phyloP scores from a whole-genome alignment of 116 monocot species.

The Papilionanthe hybrid region DNA sequence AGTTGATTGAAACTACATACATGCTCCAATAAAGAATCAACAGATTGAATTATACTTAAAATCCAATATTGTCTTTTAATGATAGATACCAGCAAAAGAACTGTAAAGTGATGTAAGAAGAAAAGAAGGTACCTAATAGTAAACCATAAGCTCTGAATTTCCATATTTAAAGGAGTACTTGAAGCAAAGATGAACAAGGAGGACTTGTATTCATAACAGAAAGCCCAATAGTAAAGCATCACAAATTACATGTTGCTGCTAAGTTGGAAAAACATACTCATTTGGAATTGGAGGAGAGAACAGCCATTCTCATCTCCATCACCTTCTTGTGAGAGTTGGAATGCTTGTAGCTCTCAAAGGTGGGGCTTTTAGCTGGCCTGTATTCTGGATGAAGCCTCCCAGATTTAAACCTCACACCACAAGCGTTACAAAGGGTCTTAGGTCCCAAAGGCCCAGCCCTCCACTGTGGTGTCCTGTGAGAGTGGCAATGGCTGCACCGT shows the following conservation, averaged over 20 bases:
- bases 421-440: constrained; percentile 64
- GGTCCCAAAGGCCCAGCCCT: constrained; percentile 58
- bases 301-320: constrained; percentile 52
- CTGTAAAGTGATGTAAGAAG: too few relatives aligned
- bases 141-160: too few relatives aligned
- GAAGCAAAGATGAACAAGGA: neutral
- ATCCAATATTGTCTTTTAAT: too few relatives aligned
- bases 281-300: neutral
- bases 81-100: too few relatives aligned
- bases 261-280: neutral
- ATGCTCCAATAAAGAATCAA: too few relatives aligned
- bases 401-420: constrained; percentile 63
- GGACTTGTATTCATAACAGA: neutral
- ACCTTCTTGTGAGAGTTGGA: constrained; percentile 82
- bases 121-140: too few relatives aligned
- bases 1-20: too few relatives aligned
- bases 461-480: constrained; percentile 68
- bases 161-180: neutral
- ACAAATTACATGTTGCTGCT: neutral
- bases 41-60: too few relatives aligned
- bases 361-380: constrained; percentile 63
- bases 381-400: constrained; percentile 66
- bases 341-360: constrained; percentile 61
- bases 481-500: constrained; percentile 58
- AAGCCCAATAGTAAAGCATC: neutral